Percentiles rank a stretch among this genome's conserved stretches.
phyloP scores from a whole-genome alignment of 2,329 filamentous ascomycete genomes.

The Curvularia sp. region DNA sequence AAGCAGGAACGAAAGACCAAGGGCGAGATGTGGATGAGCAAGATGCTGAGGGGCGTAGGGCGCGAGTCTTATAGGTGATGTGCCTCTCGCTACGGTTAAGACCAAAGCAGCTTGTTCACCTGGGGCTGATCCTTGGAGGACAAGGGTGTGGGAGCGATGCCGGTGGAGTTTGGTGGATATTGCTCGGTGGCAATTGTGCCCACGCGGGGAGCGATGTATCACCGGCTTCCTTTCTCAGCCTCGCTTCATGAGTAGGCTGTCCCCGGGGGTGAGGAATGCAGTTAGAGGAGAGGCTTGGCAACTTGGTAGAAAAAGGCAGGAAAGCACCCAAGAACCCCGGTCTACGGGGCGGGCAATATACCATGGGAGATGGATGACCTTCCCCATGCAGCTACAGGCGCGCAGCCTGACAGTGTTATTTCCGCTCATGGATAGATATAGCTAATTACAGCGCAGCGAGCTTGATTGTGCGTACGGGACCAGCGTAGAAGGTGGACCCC shows the following conservation, averaged over 20 bases:
- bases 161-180: constrained; percentile 12
- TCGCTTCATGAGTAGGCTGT: constrained; percentile 14
- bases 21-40: constrained; percentile 15
- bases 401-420: constrained; percentile 15
- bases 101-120: constrained; percentile 6
- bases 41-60: constrained; percentile 5
- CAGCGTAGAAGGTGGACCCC: not conserved
- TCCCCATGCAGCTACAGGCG: constrained; percentile 22
- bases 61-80: constrained; percentile 23
- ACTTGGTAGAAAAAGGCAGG: constrained; percentile 30
- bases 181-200: constrained; percentile 11
- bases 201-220: constrained; percentile 17
- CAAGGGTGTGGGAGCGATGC: constrained; percentile 9
- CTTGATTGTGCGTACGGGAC: not conserved
- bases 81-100: constrained; percentile 7
- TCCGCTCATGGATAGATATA: constrained; percentile 7
- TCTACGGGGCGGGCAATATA: constrained; percentile 28
- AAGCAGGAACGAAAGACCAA: constrained; percentile 22
- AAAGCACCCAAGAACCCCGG: constrained; percentile 18
- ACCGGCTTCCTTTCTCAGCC: constrained; percentile 23
- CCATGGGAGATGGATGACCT: constrained; percentile 24
- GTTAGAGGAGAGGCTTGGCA: constrained; percentile 24
- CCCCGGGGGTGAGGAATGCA: constrained; percentile 13
- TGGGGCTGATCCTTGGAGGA: constrained; percentile 1
- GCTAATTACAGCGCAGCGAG: constrained; percentile 1